Base-by-base conservation (phyloP, 2,329 filamentous ascomycete species). In the Trichoderma sp. region DNA sequence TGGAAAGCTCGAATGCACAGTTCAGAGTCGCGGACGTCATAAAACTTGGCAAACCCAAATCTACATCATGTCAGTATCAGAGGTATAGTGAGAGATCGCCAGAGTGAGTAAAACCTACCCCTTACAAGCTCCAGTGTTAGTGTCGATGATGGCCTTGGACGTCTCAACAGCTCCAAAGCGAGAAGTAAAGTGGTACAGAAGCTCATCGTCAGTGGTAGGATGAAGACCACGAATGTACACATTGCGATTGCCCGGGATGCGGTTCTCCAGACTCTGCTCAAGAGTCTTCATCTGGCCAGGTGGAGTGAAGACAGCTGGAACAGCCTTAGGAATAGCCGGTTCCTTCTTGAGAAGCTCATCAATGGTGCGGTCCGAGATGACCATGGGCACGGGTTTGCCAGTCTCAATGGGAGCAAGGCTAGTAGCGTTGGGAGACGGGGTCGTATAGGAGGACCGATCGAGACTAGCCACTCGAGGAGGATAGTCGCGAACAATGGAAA, bases 121-220 rank as follows among this genome's bases (percentile, higher is more conserved):
- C 83, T 99, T 99, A 88, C 96, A 99, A 72, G 94, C 91, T 70
- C 94, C 93, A 60, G 93, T 97, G 74, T 92, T 90, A 64, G 94
- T 91, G 82, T 99, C 96, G 76, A 99, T 97, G 82, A 99, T 99
- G 16, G 96, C 96, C 85, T 99, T 99, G 77, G 94, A 97, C 73
- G 94, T 97, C 82, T 97, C 93, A 69, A 99, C 96, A 71, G 91
- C 90, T 53, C 96, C 96, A 77, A 98, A 99, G 62, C 95, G 92
- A 74, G 88, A 86, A 55, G 95, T 91, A 82, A 96, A 98, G 55
- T 86, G 85, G 75, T 92, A 87, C 21, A 99, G 84, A 77, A 96
- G 91, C 61, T 96, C 92, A 76, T 99, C 96, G 60, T 96, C 96
- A 0, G 95, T 99, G 75, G 96, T 95, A 0, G 96, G 95, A 72